Conservation (phyloP, 805 yeast species). For the Saccharomyces eubayanus region DNA sequence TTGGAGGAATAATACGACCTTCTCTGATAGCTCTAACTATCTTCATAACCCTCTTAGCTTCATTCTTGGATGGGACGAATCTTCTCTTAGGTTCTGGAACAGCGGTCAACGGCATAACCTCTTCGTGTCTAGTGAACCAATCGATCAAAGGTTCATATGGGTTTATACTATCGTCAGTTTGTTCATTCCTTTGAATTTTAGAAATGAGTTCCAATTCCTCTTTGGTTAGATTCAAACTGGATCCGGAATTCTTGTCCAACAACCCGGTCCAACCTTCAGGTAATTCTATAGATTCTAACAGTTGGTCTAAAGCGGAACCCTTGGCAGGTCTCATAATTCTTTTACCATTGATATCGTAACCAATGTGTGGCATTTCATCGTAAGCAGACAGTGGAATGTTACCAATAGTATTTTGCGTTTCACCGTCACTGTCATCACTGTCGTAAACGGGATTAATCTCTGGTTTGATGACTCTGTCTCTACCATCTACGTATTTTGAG, state of each 20-base stretch:
- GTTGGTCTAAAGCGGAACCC: constrained; percentile 86
- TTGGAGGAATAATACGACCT: constrained; percentile 82
- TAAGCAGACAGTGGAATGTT: constrained; percentile 88
- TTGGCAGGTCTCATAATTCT: constrained; percentile 98
- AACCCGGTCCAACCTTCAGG: constrained; percentile 99
- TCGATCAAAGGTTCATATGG: constrained; percentile 93
- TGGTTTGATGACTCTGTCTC: constrained; percentile 67
- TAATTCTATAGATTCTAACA: constrained; percentile 81
- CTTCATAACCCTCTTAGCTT: constrained; percentile 93
- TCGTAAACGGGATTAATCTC: constrained; percentile 94
- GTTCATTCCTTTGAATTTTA: constrained; percentile 77
- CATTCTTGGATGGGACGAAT: constrained; percentile 93
- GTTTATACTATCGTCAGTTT: constrained; percentile 67
- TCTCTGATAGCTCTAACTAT: constrained; percentile 93
- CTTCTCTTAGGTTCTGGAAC: constrained; percentile 96
- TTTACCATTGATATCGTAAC: constrained; percentile 94
- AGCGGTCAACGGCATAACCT: constrained; percentile 86
- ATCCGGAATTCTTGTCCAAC: constrained; percentile 82
- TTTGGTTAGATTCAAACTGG: constrained; percentile 66
- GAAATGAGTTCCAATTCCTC: constrained; percentile 86
- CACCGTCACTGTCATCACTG: constrained; percentile 81
- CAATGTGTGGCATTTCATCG: constrained; percentile 95
- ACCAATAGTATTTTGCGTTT: constrained; percentile 83
- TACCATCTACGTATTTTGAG: constrained; percentile 67
- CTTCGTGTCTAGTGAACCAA: constrained; percentile 84